Evolutionary conservation across 345 rosid genomes (phyloP), one percentile per base, ranked within the genome.

Genomic region (Gossypium sturtianum): DNA sequence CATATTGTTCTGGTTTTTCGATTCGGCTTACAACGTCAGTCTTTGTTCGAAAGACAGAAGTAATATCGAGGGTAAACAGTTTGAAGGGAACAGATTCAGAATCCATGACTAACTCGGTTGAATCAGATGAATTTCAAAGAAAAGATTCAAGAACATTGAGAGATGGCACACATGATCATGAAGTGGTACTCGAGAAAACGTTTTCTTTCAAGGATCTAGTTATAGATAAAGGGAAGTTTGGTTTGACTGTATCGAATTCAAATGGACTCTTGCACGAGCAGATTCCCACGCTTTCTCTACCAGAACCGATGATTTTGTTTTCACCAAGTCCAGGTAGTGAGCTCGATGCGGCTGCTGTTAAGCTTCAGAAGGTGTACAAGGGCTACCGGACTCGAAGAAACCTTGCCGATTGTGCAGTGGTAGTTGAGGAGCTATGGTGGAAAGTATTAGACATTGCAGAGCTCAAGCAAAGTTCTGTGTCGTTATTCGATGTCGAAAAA

Each of bases 361-460:
- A 82, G 79, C n/a, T 94, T 72, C 98, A 94, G 73, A 94, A 94
- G 77, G 89, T 90, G n/a, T 94, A 92, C 74, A 94, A 92, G 89
- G 88, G 98, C 75, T 90, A 92, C 84, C 56, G 97, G 71, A 94
- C 97, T 1, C 79, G 97, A 78, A 84, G 97, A 72, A 92, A 89
- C 75, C 93, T 95, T 12, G 99, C 99, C 7, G 98, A 94, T 64
- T 94, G 98, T 66, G 98, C 98, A 0, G 97, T 94, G 9, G 91
- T 94, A 12, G 83, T 86, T 13, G 98, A 94, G 85, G 93, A 94
- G 78, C 84, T 92, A 65, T 94, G 97, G 97, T 92, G 97, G 98
- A 94, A 89, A 76, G 93, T 89, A 2, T 77, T 94, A 76, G 97
- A 94, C 62, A 87, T 89, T 75, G 97, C 97, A 25, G 86, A 89